Percentiles rank a stretch among this genome's conserved stretches.
These are phyloP conservation scores for Solanum chmielewskii DNA, from an alignment of 257 asterid genomes.

Conservation along the genomic window DNA sequence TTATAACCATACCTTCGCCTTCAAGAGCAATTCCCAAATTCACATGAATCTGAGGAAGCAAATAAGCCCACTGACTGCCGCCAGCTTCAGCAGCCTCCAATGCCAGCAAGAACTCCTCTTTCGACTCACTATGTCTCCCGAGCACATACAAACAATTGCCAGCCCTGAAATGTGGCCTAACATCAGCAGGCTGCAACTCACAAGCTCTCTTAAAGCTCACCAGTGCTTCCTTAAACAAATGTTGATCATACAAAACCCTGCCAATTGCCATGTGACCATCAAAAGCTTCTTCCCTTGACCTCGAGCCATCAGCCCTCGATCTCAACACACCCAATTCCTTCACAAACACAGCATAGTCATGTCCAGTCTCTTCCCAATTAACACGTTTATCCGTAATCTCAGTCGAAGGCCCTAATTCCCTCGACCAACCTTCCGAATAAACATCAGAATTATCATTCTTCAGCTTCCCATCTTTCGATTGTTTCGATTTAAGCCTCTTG, in stretches of 20 bases:
- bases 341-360: constrained; percentile 62
- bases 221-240: constrained; percentile 71
- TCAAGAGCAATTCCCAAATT: constrained; percentile 91
- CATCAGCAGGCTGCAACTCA: constrained; percentile 86
- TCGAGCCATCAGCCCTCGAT: constrained; percentile 80
- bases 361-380: constrained; percentile 70
- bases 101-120: constrained; percentile 78
- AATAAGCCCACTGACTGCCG: constrained; percentile 96
- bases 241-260: constrained; percentile 69
- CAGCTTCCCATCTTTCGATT: constrained; percentile 65
- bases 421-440: constrained; percentile 92
- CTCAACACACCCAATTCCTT: constrained; percentile 84
- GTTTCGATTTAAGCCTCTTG: constrained; percentile 52
- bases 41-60: constrained; percentile 97
- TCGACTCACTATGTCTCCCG: constrained; percentile 59
- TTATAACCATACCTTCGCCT: constrained; percentile 93
- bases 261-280: constrained; percentile 99
- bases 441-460: constrained; percentile 73
- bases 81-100: constrained; percentile 93
- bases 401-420: constrained; percentile 73
- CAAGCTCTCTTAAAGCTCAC: constrained; percentile 95
- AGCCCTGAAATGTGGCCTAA: constrained; percentile 87
- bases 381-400: constrained; percentile 68
- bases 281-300: constrained; percentile 89
- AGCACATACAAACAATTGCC: constrained; percentile 87